Percentiles rank a stretch among this genome's conserved stretches.
phyloP scores from a whole-genome alignment of 306 rosid species.

The Begonia peltatifolia region DNA sequence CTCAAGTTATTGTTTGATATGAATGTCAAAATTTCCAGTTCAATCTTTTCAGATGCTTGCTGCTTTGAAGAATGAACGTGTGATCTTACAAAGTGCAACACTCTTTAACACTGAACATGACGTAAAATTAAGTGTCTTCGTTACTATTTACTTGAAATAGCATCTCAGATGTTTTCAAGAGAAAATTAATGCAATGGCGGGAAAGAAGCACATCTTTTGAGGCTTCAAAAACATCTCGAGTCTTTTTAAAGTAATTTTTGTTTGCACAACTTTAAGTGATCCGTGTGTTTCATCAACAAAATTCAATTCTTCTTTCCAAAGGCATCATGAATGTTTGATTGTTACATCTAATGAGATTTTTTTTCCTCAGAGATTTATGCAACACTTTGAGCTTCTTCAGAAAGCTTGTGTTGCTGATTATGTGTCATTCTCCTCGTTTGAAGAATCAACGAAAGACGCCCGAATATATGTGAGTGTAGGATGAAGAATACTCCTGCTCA shows the following conservation, averaged over 20 bases:
- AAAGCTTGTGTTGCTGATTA: slow-evolving; percentile 82
- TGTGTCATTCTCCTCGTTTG: slow-evolving; percentile 37
- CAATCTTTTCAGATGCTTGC: slow-evolving; percentile 70
- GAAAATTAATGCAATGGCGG: too few relatives aligned
- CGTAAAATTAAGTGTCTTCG: slow-evolving; percentile 24
- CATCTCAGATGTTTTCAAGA: too few relatives aligned
- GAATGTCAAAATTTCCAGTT: slow-evolving; percentile 6
- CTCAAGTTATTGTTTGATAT: slow-evolving; percentile 3
- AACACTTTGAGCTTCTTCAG: slow-evolving; percentile 87
- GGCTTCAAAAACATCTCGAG: too few relatives aligned
- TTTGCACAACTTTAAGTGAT: neutral
- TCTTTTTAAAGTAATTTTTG: too few relatives aligned
- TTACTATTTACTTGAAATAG: neutral
- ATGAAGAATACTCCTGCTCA: neutral
- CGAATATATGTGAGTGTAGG: slow-evolving; percentile 47
- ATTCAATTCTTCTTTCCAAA: neutral
- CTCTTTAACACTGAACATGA: slow-evolving; percentile 83
- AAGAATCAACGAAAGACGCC: slow-evolving; percentile 39
- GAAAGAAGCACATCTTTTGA: too few relatives aligned
- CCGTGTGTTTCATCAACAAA: neutral
- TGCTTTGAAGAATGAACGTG: slow-evolving; percentile 61
- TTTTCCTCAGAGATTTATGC: slow-evolving; percentile 58
- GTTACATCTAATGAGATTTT: neutral
- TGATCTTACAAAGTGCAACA: slow-evolving; percentile 33
- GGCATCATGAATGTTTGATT: neutral